phyloP scores from a whole-genome alignment of 164 flowering plant genomes.

The Saururus chinensis region DNA sequence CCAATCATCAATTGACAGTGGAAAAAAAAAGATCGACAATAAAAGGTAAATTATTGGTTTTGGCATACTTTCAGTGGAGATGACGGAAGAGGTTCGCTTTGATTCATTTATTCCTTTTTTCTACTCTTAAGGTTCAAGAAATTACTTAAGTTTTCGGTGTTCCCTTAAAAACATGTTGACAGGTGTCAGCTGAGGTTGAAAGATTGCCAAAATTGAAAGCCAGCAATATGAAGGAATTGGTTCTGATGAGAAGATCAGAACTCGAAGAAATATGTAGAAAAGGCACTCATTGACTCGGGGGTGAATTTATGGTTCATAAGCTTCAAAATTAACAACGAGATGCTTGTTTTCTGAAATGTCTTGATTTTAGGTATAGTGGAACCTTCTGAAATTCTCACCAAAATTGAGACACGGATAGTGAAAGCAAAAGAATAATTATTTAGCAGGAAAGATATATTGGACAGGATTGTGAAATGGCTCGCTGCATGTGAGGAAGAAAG shows the following conservation, averaged over 20 bases:
- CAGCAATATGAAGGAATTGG: slow-evolving; percentile 88
- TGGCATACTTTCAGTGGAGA: slow-evolving; percentile 58
- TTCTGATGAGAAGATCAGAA: slow-evolving; percentile 70
- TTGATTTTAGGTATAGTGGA: slow-evolving; percentile 60
- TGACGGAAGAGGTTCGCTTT: slow-evolving; percentile 54
- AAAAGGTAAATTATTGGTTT: slow-evolving; percentile 66
- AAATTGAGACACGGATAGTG: slow-evolving; percentile 56
- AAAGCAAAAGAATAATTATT: slow-evolving; percentile 66
- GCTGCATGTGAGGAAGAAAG: slow-evolving; percentile 84
- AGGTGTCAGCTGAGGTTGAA: too few relatives aligned
- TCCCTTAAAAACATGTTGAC: too few relatives aligned
- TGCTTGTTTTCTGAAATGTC: neutral
- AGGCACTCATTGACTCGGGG: slow-evolving; percentile 88
- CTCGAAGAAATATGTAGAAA: slow-evolving; percentile 69
- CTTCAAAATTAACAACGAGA: neutral
- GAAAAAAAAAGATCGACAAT: slow-evolving; percentile 57
- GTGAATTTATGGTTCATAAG: slow-evolving; percentile 1
- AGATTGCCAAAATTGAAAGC: slow-evolving; percentile 74
- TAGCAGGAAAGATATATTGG: slow-evolving; percentile 78
- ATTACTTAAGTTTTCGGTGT: too few relatives aligned
- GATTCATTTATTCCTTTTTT: neutral
- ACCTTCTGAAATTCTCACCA: too few relatives aligned
- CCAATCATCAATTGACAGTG: slow-evolving; percentile 48
- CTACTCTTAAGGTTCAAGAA: neutral
- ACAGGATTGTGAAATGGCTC: slow-evolving; percentile 77